These are phyloP conservation scores for Heliocybe sulcata DNA, from an alignment of 1,284 basidiomycete species.

Conservation along the genomic window DNA sequence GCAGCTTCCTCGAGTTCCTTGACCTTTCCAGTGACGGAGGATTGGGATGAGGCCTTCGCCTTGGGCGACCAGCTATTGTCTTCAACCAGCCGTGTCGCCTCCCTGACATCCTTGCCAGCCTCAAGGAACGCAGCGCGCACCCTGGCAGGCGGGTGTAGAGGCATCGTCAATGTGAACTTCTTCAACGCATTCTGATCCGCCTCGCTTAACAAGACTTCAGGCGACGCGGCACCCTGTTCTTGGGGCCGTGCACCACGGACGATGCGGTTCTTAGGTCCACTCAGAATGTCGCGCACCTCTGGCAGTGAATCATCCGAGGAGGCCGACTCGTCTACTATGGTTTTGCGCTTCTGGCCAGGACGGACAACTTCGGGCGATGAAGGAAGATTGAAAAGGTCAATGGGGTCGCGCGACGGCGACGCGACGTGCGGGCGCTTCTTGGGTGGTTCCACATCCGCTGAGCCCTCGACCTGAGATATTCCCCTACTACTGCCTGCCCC, in stretches of 20 bases:
- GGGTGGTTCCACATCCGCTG: constrained; percentile 51
- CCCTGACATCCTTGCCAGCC: constrained; percentile 48
- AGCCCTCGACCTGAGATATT: constrained; percentile 27
- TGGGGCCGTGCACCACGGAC: constrained; percentile 37
- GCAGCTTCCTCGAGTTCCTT: constrained; percentile 63
- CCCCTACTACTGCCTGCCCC: constrained; percentile 25
- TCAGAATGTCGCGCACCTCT: constrained; percentile 28
- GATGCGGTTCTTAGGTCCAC: constrained; percentile 42
- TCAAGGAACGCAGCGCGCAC: constrained; percentile 60
- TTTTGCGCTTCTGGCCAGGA: constrained; percentile 40
- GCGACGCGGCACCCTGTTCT: constrained; percentile 10
- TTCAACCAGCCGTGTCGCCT: constrained; percentile 47
- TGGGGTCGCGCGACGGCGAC: constrained; percentile 28
- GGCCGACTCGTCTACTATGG: constrained; percentile 28
- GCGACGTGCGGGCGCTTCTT: constrained; percentile 60
- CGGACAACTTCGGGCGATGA: constrained; percentile 51
- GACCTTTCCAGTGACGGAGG: constrained; percentile 41
- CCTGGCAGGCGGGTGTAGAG: constrained; percentile 33
- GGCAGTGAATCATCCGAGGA: constrained; percentile 64
- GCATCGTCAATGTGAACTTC: constrained; percentile 55
- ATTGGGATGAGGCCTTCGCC: constrained; percentile 15
- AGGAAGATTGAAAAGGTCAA: constrained; percentile 36
- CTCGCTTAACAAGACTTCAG: constrained; percentile 12
- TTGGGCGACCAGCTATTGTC: constrained; percentile 48
- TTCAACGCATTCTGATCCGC: constrained; percentile 41